phyloP scores from a whole-genome alignment of 163 green algal species.

The Chloroidium sp. region DNA sequence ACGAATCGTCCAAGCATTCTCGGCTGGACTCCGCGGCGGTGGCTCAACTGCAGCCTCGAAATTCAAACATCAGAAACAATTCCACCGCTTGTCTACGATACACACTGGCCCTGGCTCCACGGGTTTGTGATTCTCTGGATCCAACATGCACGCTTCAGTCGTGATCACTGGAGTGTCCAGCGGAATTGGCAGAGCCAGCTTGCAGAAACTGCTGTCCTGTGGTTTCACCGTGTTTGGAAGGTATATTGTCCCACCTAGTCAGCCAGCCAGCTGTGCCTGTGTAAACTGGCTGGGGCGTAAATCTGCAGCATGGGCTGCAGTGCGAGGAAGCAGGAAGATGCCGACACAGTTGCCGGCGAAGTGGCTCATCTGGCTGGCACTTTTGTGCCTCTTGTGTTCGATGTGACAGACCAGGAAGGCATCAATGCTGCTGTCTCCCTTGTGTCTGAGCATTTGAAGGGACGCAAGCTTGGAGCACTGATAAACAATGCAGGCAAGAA shows the following conservation, averaged over 20 bases:
- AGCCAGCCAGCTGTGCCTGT: background rate
- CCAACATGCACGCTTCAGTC: background rate
- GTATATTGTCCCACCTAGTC: background rate
- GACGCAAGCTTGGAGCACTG: background rate
- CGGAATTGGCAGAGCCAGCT: slow-evolving; percentile 5
- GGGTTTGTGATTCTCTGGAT: no score
- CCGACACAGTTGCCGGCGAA: background rate
- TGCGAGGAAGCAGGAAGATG: slow-evolving; percentile 4
- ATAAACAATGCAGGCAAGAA: slow-evolving; percentile 1
- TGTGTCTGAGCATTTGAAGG: background rate
- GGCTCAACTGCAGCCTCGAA: no score
- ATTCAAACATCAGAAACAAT: no score
- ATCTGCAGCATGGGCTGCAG: background rate
- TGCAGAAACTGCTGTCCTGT: background rate
- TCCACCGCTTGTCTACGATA: no score
- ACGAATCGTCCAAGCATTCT: no score
- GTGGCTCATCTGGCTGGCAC: background rate
- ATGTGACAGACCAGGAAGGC: background rate
- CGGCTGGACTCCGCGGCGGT: no score
- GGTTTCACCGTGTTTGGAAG: slow-evolving; percentile 1
- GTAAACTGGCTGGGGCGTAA: background rate
- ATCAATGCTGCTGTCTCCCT: background rate
- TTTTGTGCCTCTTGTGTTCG: background rate
- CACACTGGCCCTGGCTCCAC: no score
- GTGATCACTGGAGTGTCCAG: slow-evolving; percentile 9